Evolutionary conservation across 352 stramenopile species (phyloP).

Genomic region (Hyaloperonospora brassicae): DNA sequence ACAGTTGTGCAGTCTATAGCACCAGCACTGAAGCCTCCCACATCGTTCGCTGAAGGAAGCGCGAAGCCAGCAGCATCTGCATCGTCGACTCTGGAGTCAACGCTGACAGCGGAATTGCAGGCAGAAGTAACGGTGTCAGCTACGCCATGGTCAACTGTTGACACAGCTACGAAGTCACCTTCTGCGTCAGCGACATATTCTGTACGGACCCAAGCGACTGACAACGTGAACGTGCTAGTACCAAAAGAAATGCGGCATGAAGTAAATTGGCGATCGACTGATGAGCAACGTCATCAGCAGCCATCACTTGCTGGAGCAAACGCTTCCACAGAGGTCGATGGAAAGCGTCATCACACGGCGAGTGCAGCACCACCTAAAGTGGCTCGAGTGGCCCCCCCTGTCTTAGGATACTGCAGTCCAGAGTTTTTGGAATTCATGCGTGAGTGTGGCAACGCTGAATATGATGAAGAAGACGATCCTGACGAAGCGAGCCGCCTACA

Average conservation of each 20-base stretch:
- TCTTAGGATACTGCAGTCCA: slow-evolving; percentile 30
- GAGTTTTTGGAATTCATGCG: slow-evolving; percentile 45
- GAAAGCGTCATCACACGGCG: slow-evolving; percentile 7
- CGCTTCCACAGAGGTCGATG: slow-evolving; percentile 5
- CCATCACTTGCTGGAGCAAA: background rate
- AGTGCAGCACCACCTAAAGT: slow-evolving; percentile 8
- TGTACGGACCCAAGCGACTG: slow-evolving; percentile 2
- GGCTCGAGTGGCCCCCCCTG: slow-evolving; percentile 13
- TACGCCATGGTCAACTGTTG: background rate
- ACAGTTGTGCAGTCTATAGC: background rate
- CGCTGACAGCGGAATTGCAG: background rate
- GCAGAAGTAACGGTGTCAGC: background rate
- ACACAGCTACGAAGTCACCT: background rate
- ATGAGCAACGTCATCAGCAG: slow-evolving; percentile 6
- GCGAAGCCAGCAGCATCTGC: background rate
- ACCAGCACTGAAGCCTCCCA: background rate
- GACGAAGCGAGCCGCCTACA: slow-evolving; percentile 28
- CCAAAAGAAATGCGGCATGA: slow-evolving; percentile 25
- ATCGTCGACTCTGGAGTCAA: background rate
- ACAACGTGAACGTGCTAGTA: slow-evolving; percentile 13
- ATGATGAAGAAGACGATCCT: slow-evolving; percentile 31
- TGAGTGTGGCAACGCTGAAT: slow-evolving; percentile 36
- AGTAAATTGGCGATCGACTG: background rate
- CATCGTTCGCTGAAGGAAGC: background rate
- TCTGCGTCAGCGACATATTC: background rate